Base-by-base conservation (phyloP, 148 eudicot genomes). In the Rhododendron ovatum region DNA sequence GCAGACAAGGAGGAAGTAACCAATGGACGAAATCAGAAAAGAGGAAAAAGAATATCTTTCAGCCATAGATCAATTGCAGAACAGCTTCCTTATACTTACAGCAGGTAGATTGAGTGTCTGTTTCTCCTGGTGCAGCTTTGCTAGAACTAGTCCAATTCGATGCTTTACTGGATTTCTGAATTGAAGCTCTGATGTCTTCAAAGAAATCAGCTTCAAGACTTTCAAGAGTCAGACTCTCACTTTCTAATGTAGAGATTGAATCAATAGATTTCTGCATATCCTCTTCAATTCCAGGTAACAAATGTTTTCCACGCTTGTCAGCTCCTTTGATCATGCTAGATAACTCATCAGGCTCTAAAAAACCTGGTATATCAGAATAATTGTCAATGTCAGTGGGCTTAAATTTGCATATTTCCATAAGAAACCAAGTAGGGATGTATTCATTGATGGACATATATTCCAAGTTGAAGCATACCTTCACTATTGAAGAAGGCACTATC, bases 141-240 rank as follows among this genome's bases (percentile, higher is more conserved):
- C 61, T 83, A 73, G 87, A 76, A 87, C 74, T 88, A 33, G 86
- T 82, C 13, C 33, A 83, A 81, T 84, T 89, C 82, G 92, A 88
- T 47, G 91, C 73, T 85, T 86, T 91, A 57, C 93, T 90, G 71
- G 93, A 90, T 90, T 90, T 95, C 91, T 97, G 99, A 73, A 97
- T 94, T 81, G 99, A 97, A 88, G 98, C 99, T 93, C 98, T 95
- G 78, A 97, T 91, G 89, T 97, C 99, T 86, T 88, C 82, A 87
- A 97, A 95, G 67, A 97, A 92, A 87, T 95, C 99, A 87, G 89
- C 93, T 88, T 97, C 99, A 43, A 91, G 91, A 91, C 90, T 88
- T 86, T 97, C 98, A 82, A 97, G 71, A 35, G 94, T 89, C 88
- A 95, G 89, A 90, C 85, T 91, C 80, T 93, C 99, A 89, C 98